Base-by-base conservation (phyloP, 768 basidiomycete species). In the Tricholoma bakamatsutake region DNA sequence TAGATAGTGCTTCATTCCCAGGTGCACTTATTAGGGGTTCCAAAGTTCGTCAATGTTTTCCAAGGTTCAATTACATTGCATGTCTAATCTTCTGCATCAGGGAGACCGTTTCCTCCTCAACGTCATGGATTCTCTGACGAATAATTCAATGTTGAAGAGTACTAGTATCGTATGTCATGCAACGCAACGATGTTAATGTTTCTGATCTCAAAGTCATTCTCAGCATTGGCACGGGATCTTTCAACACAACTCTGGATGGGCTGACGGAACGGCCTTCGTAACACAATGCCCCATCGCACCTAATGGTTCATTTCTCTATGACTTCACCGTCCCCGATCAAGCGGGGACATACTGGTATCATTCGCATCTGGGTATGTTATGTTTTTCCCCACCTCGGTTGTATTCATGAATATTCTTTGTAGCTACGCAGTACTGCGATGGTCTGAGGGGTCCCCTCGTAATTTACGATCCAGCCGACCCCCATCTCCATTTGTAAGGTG, bases 161-260 rank as follows among this genome's bases (percentile, higher is more conserved):
- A 66, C 64, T 4, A 63, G 61, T 30, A 61, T 64, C 27, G 62
- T 62, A 46, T 34, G 37, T 39, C 13, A 6, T 15, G n/a, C 15
- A 13, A 39, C 37, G 13, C 13, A n/a, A 15, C 37, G 12, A 12
- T 6, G 12, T 13, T 39, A 39, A 13, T 7, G n/a, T n/a, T n/a
- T 24, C 21, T 15, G 37, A 39, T n/a, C 37, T n/a, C 2, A 39
- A 6, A 6, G 3, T 39, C 6, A 39, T 39, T 13, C 2, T 6
- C 30, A 65, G 64, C 76, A 78, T 57, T 77, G 73, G 73, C 78
- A 79, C 50, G 77, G 77, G 5, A 59, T 79, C 37, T 70, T 59
- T 47, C 74, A 77, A 58, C 59, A 61, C 5, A 50, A 49, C 5
- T 70, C 71, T 4, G 77, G 72, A 55, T 73, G 67, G 59, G 71